Evolutionary conservation across 441 rosid genomes (phyloP).

Genomic region (Populus trichocarpa): DNA sequence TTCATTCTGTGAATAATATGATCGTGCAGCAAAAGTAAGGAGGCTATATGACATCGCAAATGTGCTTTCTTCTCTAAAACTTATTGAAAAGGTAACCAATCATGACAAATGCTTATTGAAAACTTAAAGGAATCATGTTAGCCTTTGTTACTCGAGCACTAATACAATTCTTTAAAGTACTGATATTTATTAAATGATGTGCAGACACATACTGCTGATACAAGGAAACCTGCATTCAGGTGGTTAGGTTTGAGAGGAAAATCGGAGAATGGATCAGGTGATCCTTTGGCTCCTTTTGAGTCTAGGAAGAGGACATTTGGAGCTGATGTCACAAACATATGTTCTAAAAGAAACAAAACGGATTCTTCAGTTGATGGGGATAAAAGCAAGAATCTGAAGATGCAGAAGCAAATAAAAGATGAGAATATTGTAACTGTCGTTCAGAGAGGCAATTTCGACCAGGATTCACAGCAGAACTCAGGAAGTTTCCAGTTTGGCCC

Average conservation of each 20-base stretch:
- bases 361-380: conserved; percentile 29
- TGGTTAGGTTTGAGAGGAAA: conserved; percentile 72
- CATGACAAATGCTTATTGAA: background rate
- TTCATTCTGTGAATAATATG: conserved; percentile 12
- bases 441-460: conserved; percentile 22
- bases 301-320: conserved; percentile 65
- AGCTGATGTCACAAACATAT: conserved; percentile 51
- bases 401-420: conserved; percentile 14
- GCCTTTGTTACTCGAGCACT: conserved; percentile 1
- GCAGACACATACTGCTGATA: conserved; percentile 74
- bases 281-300: conserved; percentile 30
- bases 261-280: conserved; percentile 18
- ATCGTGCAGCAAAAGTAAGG: conserved; percentile 88
- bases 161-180: background rate
- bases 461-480: conserved; percentile 24
- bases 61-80: conserved; percentile 81
- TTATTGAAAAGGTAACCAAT: conserved; percentile 77
- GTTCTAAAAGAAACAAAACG: conserved; percentile 40
- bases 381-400: conserved; percentile 29
- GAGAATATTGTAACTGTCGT: conserved; percentile 19
- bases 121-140: background rate
- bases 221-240: conserved; percentile 73
- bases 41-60: conserved; percentile 93
- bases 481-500: conserved; percentile 56
- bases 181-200: conserved; percentile 13